phyloP scores from a whole-genome alignment of 441 rosid species.

The Erodium texanum region DNA sequence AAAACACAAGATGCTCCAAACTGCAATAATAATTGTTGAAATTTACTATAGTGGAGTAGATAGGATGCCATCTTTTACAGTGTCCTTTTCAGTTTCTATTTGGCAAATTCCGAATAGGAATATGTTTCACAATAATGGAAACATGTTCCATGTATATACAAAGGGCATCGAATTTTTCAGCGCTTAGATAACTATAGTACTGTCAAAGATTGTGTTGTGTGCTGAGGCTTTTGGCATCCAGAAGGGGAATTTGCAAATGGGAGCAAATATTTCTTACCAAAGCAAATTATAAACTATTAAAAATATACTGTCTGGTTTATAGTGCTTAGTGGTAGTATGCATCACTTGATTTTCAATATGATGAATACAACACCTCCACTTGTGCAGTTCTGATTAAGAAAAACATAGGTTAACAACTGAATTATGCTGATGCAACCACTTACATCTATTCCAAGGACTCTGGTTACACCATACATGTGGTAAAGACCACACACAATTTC shows the following conservation, averaged over 20 bases:
- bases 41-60: no score
- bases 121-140: no score
- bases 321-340: not conserved
- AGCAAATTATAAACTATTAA: not conserved
- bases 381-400: not conserved
- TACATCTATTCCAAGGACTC: conserved; percentile 83
- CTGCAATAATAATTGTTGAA: not conserved
- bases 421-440: conserved; percentile 18
- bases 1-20: not conserved
- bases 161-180: no score
- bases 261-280: not conserved
- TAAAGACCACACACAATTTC: conserved; percentile 72
- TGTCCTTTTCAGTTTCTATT: not conserved
- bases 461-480: conserved; percentile 81
- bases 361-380: not conserved
- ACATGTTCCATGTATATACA: no score
- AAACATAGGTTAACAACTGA: not conserved
- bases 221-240: not conserved
- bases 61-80: not conserved
- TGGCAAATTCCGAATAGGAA: no score
- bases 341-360: not conserved
- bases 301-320: not conserved
- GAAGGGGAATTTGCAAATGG: not conserved
- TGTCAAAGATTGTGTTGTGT: not conserved
- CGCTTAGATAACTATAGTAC: no score